A percentile compares a stretch with the other conserved stretches of the same genome.
Conservation (phyloP, 805 yeast species). For the Ogataea nakhonphanomensis region DNA sequence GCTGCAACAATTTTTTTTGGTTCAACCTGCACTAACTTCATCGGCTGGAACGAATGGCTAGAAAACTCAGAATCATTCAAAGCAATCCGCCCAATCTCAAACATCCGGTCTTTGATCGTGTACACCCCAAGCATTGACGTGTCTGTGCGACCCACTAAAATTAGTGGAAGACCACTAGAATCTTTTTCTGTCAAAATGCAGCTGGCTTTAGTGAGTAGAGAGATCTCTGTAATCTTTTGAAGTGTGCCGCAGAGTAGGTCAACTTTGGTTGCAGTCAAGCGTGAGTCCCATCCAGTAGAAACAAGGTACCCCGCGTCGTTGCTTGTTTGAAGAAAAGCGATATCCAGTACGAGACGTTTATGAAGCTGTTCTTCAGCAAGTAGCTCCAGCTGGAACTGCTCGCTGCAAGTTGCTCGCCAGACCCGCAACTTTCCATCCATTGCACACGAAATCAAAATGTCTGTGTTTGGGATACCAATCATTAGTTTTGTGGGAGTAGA, state of each 20-base stretch:
- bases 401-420: slow-evolving; percentile 7
- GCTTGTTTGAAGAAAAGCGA: slow-evolving; percentile 17
- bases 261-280: slow-evolving; percentile 37
- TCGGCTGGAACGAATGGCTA: slow-evolving; percentile 59
- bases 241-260: slow-evolving; percentile 10
- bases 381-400: slow-evolving; percentile 6
- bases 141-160: slow-evolving; percentile 58
- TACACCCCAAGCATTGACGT: slow-evolving; percentile 55
- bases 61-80: slow-evolving; percentile 73
- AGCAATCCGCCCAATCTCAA: slow-evolving; percentile 47
- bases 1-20: slow-evolving; percentile 49
- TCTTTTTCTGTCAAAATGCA: slow-evolving; percentile 39
- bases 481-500: slow-evolving; percentile 22
- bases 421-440: slow-evolving; percentile 32
- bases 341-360: slow-evolving; percentile 28
- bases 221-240: slow-evolving; percentile 26
- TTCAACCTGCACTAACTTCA: slow-evolving; percentile 36
- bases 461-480: slow-evolving; percentile 19
- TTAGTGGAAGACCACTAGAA: slow-evolving; percentile 30
- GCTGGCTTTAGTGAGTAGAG: slow-evolving; percentile 49
- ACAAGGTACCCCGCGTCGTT: slow-evolving; percentile 36
- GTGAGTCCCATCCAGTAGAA: slow-evolving; percentile 60
- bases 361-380: slow-evolving; percentile 25
- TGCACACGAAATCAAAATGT: slow-evolving; percentile 28
- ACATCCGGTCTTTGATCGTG: slow-evolving; percentile 25